phyloP scores from a whole-genome alignment of 768 basidiomycete species.

The Russula olivacea region DNA sequence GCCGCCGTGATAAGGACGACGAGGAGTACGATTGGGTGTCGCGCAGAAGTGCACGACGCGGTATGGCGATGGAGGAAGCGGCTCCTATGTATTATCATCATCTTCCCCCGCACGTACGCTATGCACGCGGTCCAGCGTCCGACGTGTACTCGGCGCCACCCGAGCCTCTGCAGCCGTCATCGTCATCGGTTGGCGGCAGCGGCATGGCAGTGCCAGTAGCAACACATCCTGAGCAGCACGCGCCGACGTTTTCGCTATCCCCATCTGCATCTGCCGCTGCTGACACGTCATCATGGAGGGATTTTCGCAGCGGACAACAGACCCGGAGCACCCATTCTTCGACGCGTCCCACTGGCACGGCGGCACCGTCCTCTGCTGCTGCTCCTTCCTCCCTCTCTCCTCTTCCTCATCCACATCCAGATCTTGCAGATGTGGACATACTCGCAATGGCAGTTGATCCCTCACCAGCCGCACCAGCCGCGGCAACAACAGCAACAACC shows the following conservation, averaged over 20 bases:
- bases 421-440: background rate
- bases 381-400: background rate
- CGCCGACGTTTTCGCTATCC: slow-evolving; percentile 27
- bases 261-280: slow-evolving; percentile 21
- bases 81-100: slow-evolving; percentile 63
- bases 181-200: background rate
- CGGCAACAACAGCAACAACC: background rate
- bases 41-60: slow-evolving; percentile 51
- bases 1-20: slow-evolving; percentile 49
- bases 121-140: slow-evolving; percentile 49
- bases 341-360: background rate
- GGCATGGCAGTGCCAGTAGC: background rate
- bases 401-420: slow-evolving; percentile 4
- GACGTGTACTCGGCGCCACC: slow-evolving; percentile 44
- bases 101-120: slow-evolving; percentile 68
- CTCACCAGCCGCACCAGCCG: slow-evolving; percentile 5
- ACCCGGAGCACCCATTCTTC: background rate
- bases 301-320: slow-evolving; percentile 22
- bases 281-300: slow-evolving; percentile 35
- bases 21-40: slow-evolving; percentile 83
- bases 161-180: slow-evolving; percentile 34
- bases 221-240: slow-evolving; percentile 27
- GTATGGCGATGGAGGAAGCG: slow-evolving; percentile 44
- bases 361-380: background rate
- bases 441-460: slow-evolving; percentile 5